Conservation (phyloP, 2,329 filamentous ascomycete species). For the Diplodia seriata region DNA sequence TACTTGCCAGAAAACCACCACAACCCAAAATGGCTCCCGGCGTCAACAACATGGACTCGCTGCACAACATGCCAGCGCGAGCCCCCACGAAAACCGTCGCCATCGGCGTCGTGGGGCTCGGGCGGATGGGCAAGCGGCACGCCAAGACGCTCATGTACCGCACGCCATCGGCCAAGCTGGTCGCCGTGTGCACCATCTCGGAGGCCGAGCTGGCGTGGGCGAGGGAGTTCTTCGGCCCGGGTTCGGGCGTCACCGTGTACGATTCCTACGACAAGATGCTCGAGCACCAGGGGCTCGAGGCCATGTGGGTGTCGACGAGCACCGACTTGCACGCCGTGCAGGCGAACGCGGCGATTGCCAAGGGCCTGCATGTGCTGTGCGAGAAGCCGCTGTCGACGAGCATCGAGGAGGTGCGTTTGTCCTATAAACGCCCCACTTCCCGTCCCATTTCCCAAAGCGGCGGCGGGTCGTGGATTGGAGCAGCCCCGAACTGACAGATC, state of each 20-base stretch:
- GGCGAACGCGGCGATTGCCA: constrained; percentile 46
- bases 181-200: constrained; percentile 59
- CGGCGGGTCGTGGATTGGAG: no score
- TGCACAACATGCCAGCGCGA: constrained; percentile 30
- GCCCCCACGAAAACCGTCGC: constrained; percentile 40
- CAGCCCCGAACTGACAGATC: no score
- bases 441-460: no score
- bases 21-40: constrained; percentile 14
- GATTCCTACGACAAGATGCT: constrained; percentile 58
- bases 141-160: constrained; percentile 54
- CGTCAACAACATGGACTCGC: constrained; percentile 30
- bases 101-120: constrained; percentile 56
- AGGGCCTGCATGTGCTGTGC: constrained; percentile 48
- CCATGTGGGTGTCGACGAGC: constrained; percentile 50
- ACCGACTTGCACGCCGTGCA: constrained; percentile 48
- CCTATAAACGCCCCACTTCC: not conserved
- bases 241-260: constrained; percentile 53
- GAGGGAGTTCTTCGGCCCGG: constrained; percentile 51
- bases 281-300: constrained; percentile 49
- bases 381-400: constrained; percentile 50
- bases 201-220: constrained; percentile 55
- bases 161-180: constrained; percentile 56
- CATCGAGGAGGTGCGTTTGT: constrained; percentile 41
- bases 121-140: constrained; percentile 60
- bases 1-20: not conserved